A percentile compares a stretch with the other conserved stretches of the same genome.
These are phyloP conservation scores for Nakazawaea wickerhamii DNA, from an alignment of 805 yeast genomes.

Conservation along the genomic window DNA sequence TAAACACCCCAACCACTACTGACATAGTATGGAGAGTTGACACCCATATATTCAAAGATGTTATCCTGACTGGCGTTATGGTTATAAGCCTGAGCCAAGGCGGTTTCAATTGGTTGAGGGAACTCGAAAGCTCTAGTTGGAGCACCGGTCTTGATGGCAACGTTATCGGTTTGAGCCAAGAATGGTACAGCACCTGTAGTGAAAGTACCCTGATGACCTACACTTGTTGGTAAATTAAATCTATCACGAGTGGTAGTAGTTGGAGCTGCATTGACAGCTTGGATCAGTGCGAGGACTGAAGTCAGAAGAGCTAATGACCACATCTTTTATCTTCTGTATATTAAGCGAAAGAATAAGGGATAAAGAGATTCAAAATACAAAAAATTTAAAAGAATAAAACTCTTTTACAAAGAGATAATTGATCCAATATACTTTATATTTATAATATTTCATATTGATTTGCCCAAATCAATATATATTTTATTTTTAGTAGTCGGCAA, in stretches of 20 bases:
- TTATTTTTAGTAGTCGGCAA: conserved; percentile 1
- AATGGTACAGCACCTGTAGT: conserved; percentile 10
- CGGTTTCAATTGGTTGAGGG: conserved; percentile 18
- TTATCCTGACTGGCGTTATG: conserved; percentile 14
- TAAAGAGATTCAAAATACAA: no score
- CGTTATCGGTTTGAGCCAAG: conserved; percentile 13
- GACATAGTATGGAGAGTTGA: conserved; percentile 17
- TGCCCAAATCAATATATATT: no score
- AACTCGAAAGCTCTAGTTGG: conserved; percentile 11
- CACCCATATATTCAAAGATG: conserved; percentile 17
- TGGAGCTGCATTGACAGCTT: conserved; percentile 11
- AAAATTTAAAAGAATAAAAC: background rate
- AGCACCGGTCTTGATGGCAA: conserved; percentile 7
- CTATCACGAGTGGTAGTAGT: conserved; percentile 44
- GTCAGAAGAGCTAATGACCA: background rate
- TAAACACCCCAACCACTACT: conserved; percentile 19
- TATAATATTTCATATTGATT: no score
- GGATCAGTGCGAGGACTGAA: background rate
- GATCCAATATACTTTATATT: no score
- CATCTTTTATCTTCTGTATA: background rate
- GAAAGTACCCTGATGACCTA: conserved; percentile 7
- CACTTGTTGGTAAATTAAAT: conserved; percentile 12
- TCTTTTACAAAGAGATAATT: background rate
- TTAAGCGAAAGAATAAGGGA: background rate
- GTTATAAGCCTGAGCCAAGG: conserved; percentile 15